phyloP scores from a whole-genome alignment of 1,284 basidiomycete species.

The Austropuccinia psidii region DNA sequence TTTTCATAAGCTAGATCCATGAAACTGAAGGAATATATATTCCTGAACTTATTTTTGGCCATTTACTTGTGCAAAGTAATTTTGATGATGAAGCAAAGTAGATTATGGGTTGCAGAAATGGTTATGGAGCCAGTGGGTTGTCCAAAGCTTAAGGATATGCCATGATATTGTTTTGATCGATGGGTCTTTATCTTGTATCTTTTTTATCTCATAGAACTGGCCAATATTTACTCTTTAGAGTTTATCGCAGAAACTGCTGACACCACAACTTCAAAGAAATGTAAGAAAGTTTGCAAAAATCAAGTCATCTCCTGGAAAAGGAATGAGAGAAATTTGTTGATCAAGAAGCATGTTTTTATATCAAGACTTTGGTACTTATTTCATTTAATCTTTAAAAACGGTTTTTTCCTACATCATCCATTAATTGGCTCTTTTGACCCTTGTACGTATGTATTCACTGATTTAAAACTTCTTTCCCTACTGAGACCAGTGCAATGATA shows the following conservation, averaged over 20 bases:
- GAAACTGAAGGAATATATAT: constrained; percentile 89
- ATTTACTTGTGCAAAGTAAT: constrained; percentile 77
- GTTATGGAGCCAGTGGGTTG: constrained; percentile 73
- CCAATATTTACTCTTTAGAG: constrained; percentile 96
- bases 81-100: constrained; percentile 99
- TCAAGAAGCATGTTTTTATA: too few relatives aligned
- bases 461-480: too few relatives aligned
- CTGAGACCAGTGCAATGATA: too few relatives aligned
- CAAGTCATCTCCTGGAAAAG: too few relatives aligned
- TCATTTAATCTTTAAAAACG: too few relatives aligned
- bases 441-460: too few relatives aligned
- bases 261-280: constrained; percentile 77
- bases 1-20: constrained; percentile 71
- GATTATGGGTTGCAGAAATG: constrained; percentile 87
- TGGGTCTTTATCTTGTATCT: not conserved
- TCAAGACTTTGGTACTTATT: too few relatives aligned
- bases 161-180: not conserved
- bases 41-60: constrained; percentile 82
- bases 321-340: too few relatives aligned
- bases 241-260: constrained; percentile 96
- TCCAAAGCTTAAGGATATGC: not conserved
- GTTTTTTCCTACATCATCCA: too few relatives aligned
- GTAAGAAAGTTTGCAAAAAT: constrained; percentile 86
- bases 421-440: too few relatives aligned
- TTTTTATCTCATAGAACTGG: constrained; percentile 56